Base-by-base conservation (phyloP, 2,329 filamentous ascomycete species). In the Sarocladium strictum region DNA sequence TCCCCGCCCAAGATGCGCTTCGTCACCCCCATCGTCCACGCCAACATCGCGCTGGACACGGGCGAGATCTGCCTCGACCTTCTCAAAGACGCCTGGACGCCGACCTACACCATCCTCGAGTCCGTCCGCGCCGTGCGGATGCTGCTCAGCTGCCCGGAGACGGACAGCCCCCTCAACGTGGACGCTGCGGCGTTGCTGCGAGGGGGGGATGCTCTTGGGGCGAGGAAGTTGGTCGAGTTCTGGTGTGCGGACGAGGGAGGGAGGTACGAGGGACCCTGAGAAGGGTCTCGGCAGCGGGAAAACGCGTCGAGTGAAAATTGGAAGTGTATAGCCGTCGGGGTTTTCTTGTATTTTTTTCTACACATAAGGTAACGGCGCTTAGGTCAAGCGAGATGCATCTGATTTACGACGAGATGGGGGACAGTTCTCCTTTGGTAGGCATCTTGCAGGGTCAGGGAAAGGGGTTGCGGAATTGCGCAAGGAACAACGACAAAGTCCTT, bases 1-100 rank as follows among this genome's bases (percentile, higher is more conserved):
- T 72, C 80, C 1, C 87, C 94, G 1, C 94, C 94, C 1, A 79
- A 76, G 38, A 86, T 99, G 60, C 77, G 73, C 56, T 99, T 99
- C 74, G 74, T 78, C n/a, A 99, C 91, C 33, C 83, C 84, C 58
- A 84, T 95, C 60, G 88, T 90, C 64, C 91, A 96, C 74, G 85
- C 92, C 49, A 97, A 97, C 71, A 84, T 84, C 29, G 75, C 76
- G 53, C 75, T 81, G 58, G 63, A 78, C 61, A 91, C 84, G 2
- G 94, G 94, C 62, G 92, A 97, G 72, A 94, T 99, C 66, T 99
- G 94, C 69, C 83, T 97, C 26, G 94, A 97, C 66, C 79, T 97
- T 58, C 78, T 99, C 57, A 80, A 80, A 65, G 80, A 86, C 54
- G 80, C 80, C 17, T 97, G 93, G 93, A 87, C 89, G 56, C 89